Base-by-base conservation (phyloP, 352 stramenopile genomes). In the Globisporangium canariense region DNA sequence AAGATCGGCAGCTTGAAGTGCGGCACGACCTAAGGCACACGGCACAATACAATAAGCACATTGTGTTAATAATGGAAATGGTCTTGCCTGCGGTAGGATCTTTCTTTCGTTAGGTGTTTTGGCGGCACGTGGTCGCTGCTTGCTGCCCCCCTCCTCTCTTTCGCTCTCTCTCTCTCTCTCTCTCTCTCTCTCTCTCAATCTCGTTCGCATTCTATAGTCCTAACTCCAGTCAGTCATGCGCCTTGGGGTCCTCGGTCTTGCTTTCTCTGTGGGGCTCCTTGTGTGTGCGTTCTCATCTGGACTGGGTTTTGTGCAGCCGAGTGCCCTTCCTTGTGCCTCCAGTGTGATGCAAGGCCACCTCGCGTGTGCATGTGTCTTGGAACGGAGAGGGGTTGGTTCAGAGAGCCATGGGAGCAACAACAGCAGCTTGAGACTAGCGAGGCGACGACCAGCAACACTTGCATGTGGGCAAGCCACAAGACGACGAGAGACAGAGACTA, bases 1-100 rank as follows among this genome's bases (percentile, higher is more conserved):
- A 96, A 92, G 61, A 95, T 93, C 25, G 89, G 84, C n/a, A 96
- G 72, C 69, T 94, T 94, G 75, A 83, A 94, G 47, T 91, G 85
- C 3, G 87, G 79, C 13, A 79, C 74, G 1, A 86, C 86, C 81
- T 93, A 68, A 20, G 49, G 41, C 4, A 72, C 61, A 38, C 75
- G 62, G 57, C 25, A 58, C 25, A 58, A 3, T 22, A 58, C 47
- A 53, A 7, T 62, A 14, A 25, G 22, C 22, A 36, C 32, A 36
- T 36, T 7, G 16, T 25, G 20, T 60, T 46, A 51, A 62, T 60
- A 38, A 22, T 41, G 3, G 20, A 16, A 53, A 53, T 34, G 22
- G 22, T 20, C 28, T n/a, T 28, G 16, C 50, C 3, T 38, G 30
- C 9, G 22, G 28, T 53, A 16, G 25, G 36, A 41, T 62, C 18